Evolutionary conservation across 2,329 filamentous ascomycete species (phyloP), one percentile per base, ranked within the genome.

Genomic region (Aspergillus candidus): DNA sequence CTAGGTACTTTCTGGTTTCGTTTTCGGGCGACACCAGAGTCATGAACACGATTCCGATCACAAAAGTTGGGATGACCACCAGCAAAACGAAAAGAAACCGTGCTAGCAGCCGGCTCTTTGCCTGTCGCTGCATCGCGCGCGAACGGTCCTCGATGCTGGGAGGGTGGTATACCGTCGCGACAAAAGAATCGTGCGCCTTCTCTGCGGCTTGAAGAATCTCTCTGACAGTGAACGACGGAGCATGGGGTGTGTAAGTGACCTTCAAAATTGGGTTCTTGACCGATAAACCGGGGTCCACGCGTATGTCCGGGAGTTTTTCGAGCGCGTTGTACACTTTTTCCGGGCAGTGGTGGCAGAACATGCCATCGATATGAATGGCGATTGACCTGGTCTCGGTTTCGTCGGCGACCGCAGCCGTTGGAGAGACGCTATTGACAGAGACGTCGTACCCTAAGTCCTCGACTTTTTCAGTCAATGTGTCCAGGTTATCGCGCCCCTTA

Each of bases 11-110:
- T 44, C 82, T 80, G 11, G 74, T 73, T 0, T 66, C 52, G 53
- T 89, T 77, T 2, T 73, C 66, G 3, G 73, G 63, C 0, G 83
- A 72, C 0, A 95, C 76, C 1, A 96, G 74, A 48, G 79, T 88
- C 90, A 95, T 96, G 69, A 88, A 94, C 1, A 94, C 82, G 41
- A 96, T 87, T 3, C 91, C 90, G 32, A 96, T 81, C 40, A 94
- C 63, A 55, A 96, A 90, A 0, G 87, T 88, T 2, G 91, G 90
- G 35, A 96, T 83, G 14, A 85, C 83, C 5, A 85, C 71, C 18
- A 83, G 56, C 22, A 84, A 65, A 1, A 87, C 84, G 43, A 94
- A 73, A 1, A 85, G 59, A 12, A 88, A 75, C n/a, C 90, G 82
- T 47, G 78, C 71, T 0, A 90, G 65, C 11, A 94, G 77, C 29